Evolutionary conservation across 306 rosid genomes (phyloP), one percentile per base, ranked within the genome.

Genomic region (Oxytropis ochrocephala): DNA sequence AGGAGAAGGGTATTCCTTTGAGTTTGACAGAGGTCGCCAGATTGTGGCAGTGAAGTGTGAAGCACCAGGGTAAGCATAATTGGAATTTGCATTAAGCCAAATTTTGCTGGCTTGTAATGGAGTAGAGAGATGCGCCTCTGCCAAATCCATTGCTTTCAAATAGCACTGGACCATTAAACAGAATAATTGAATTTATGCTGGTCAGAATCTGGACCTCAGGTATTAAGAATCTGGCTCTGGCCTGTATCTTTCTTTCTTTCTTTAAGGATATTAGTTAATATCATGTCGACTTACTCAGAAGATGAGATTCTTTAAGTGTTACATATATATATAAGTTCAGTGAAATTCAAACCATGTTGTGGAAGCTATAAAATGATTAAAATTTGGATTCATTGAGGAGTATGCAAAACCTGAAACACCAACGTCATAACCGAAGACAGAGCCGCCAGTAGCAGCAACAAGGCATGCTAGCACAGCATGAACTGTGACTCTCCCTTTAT

Each of bases 201-300:
- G 97, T 93, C 46, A 93, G 89, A 78, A 93, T 93, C 72, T 93
- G 98, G 76, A 93, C 90, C 0, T 59, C 77, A 1, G 98, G 98
- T 96, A 93, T 80, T 78, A 75, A 85, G 70, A 93, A 9, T 86
- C 85, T 67, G 90, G 33, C 73, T 93, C 88, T 38, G 98, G 91
- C 66, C 94, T 79, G 84, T 88, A 53, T 61, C 79, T 80, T 62
- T 36, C 85, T 47, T 82, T 61, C 79, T 80, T 62, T 36, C 85
- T 47, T 82, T 56, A 17, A 93, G 83, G 32, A 93, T 88, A 85
- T 90, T 93, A 24, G 3, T 24, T 24, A 24, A 24, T 24, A 24
- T 24, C 29, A 24, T 24, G 29, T 24, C 29, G 29, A 24, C 1
- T 24, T 24, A 24, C 29, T 24, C 29, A 24, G 3, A 24, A 24